These are phyloP conservation scores for Penicillium verhagenii DNA, from an alignment of 495 filamentous ascomycete genomes.

Conservation along the genomic window DNA sequence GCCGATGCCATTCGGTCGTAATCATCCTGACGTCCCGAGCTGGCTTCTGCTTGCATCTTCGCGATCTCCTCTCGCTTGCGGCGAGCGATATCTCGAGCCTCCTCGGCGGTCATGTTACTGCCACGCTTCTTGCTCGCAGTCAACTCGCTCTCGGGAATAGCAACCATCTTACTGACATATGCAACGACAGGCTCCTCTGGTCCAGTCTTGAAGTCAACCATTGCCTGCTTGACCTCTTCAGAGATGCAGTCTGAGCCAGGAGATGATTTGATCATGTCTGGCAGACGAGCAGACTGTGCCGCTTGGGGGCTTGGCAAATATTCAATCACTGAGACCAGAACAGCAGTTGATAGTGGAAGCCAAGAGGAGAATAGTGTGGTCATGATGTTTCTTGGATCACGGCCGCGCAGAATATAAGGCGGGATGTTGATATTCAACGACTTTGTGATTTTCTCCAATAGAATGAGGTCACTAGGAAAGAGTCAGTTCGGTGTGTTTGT, in stretches of 20 bases:
- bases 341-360: constrained; percentile 89
- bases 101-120: constrained; percentile 72
- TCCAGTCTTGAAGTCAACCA: constrained; percentile 71
- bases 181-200: constrained; percentile 78
- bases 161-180: constrained; percentile 98
- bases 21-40: constrained; percentile 39
- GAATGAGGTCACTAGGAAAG: constrained; percentile 63
- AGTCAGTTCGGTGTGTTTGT: constrained; percentile 22
- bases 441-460: constrained; percentile 93
- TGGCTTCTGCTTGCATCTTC: constrained; percentile 62
- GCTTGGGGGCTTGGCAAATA: constrained; percentile 80
- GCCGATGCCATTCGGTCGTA: constrained; percentile 50
- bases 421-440: constrained; percentile 81
- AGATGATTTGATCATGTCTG: constrained; percentile 73
- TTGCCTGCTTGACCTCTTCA: constrained; percentile 66
- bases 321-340: constrained; percentile 91
- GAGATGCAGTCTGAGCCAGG: constrained; percentile 73
- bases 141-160: constrained; percentile 87
- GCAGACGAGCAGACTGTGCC: constrained; percentile 82
- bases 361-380: constrained; percentile 84
- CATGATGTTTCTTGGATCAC: constrained; percentile 80
- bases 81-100: constrained; percentile 83
- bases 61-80: constrained; percentile 86
- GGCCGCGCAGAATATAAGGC: constrained; percentile 77
- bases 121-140: constrained; percentile 72